phyloP scores from a whole-genome alignment of 1,284 basidiomycete genomes.

The Malassezia caprae region DNA sequence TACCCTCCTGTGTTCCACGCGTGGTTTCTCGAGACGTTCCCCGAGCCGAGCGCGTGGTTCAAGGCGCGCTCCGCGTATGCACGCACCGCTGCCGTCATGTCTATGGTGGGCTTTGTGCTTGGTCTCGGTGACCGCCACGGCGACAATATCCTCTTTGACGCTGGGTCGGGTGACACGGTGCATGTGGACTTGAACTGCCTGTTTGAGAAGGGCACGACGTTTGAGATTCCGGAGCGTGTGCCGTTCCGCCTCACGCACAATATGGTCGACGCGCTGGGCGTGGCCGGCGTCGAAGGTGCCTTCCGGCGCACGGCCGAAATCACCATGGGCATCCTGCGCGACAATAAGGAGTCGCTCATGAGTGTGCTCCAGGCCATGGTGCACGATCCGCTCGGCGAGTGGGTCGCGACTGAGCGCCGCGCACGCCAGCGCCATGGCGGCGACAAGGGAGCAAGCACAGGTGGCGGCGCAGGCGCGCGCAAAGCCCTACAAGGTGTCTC shows the following conservation, averaged over 20 bases:
- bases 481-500: constrained; percentile 39
- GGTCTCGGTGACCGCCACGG: constrained; percentile 95
- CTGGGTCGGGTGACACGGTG: constrained; percentile 76
- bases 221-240: constrained; percentile 84
- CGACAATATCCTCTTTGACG: constrained; percentile 92
- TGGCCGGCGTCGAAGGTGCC: constrained; percentile 87
- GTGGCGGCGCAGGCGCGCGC: constrained; percentile 27
- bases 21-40: constrained; percentile 94
- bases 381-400: constrained; percentile 94
- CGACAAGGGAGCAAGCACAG: constrained; percentile 3
- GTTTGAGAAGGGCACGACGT: constrained; percentile 80
- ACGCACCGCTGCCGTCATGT: constrained; percentile 91
- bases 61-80: constrained; percentile 74
- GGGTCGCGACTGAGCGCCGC: constrained; percentile 58
- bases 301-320: constrained; percentile 89
- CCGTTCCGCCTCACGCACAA: constrained; percentile 95
- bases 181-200: constrained; percentile 98
- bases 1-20: constrained; percentile 81
- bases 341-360: constrained; percentile 88
- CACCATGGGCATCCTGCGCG: constrained; percentile 72
- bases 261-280: constrained; percentile 80
- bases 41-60: constrained; percentile 91
- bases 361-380: constrained; percentile 94
- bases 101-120: constrained; percentile 94
- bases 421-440: constrained; percentile 24